Evolutionary conservation across 2,329 filamentous ascomycete genomes (phyloP), one percentile per base, ranked within the genome.

Genomic region (Microcera coccophila): DNA sequence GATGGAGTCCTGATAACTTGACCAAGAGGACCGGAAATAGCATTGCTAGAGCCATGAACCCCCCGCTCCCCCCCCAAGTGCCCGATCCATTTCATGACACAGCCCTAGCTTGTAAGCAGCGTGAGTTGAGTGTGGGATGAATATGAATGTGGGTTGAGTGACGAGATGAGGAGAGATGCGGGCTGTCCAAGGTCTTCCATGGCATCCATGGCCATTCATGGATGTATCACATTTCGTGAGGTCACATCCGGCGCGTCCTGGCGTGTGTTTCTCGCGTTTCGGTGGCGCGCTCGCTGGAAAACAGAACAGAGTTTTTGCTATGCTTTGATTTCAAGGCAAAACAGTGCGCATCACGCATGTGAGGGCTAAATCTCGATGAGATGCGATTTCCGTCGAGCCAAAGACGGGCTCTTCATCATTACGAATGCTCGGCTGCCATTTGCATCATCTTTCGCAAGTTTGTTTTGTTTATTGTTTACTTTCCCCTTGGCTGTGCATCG

Each of bases 211-310:
- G n/a, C n/a, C n/a, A n/a, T n/a, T n/a, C n/a, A n/a, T n/a, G n/a
- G n/a, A n/a, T n/a, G 33, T 35, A 17, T 35, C 16, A 35, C 33
- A 17, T 9, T 17, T 20, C 20, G 16, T 35, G 33, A 10, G 17
- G 33, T 35, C 33, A 18, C 17, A 19, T 21, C 7, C n/a, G 18
- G 36, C 48, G 48, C 48, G 48, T 45, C 39, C 29, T 36, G 3
- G 39, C 48, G 48, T 36, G 48, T 41, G 10, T 21, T 38, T 43
- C 42, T 50, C 48, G 48, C 45, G 48, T 41, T 17, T 5, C 14
- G 8, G 11, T 14, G 10, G 41, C 48, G 48, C 45, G 45, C 43
- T 28, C 40, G n/a, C n/a, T n/a, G n/a, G n/a, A n/a, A n/a, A 36
- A n/a, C 21, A 8, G 20, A 41, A 26, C 32, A 28, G 18, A 7